These are phyloP conservation scores for Linanthus parryae DNA, from an alignment of 148 eudicot genomes.

Conservation along the genomic window DNA sequence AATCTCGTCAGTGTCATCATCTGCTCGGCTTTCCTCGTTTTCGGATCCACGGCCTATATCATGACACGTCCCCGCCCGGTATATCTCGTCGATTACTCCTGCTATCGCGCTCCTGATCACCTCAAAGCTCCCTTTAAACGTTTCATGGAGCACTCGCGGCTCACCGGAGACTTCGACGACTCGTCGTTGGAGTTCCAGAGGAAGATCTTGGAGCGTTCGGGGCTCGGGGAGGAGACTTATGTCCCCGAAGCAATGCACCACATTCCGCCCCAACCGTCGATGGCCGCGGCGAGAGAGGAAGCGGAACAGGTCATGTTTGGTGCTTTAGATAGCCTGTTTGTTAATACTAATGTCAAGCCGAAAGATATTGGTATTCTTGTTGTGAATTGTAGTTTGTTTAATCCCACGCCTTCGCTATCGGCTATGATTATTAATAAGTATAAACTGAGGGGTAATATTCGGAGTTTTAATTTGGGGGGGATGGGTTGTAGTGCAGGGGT, in stretches of 20 bases:
- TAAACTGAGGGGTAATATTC: slow-evolving; percentile 25
- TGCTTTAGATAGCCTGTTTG: slow-evolving; percentile 23
- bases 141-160: slow-evolving; percentile 21
- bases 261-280: slow-evolving; percentile 21
- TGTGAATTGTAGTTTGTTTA: slow-evolving; percentile 33
- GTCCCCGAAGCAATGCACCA: slow-evolving; percentile 23
- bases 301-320: slow-evolving; percentile 27
- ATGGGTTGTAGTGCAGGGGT: slow-evolving; percentile 59
- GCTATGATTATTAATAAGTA: slow-evolving; percentile 39
- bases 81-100: slow-evolving; percentile 19
- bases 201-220: slow-evolving; percentile 32
- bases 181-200: slow-evolving; percentile 27
- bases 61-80: slow-evolving; percentile 24
- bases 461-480: slow-evolving; percentile 31
- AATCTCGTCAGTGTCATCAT: slow-evolving; percentile 15
- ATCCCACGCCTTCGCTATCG: slow-evolving; percentile 33
- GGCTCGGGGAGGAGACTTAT: slow-evolving; percentile 33
- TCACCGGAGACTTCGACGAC: slow-evolving; percentile 23
- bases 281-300: slow-evolving; percentile 26
- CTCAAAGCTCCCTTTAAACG: slow-evolving; percentile 14
- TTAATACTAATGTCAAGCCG: slow-evolving; percentile 17
- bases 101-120: slow-evolving; percentile 17
- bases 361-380: slow-evolving; percentile 33
- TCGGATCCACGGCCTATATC: slow-evolving; percentile 19
- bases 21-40: slow-evolving; percentile 11